Base-by-base conservation (phyloP, 495 filamentous ascomycete species). In the Umbilicaria muhlenbergii region DNA sequence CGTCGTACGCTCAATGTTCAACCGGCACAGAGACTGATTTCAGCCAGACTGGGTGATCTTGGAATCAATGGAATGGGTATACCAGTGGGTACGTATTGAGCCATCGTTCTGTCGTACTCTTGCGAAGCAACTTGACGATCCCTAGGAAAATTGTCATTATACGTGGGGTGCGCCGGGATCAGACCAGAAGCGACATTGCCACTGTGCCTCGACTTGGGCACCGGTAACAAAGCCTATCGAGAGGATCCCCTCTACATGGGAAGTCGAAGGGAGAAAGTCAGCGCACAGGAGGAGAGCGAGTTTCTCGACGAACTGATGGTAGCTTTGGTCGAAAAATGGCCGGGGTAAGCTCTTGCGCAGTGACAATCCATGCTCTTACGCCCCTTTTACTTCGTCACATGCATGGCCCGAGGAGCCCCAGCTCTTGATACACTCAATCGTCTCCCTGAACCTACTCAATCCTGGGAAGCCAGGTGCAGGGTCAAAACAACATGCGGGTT, bases 1-100 rank as follows among this genome's bases (percentile, higher is more conserved):
- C 24, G 24, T 28, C 8, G 24, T 28, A 28, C 1, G 2, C 24
- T 28, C 24, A 28, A 28, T 28, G 24, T 28, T 28, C 5, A 5
- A 1, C 5, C 24, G 6, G 24, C 24, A 28, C 24, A 28, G 1
- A 28, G 24, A 10, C 24, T 28, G 24, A 28, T 28, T 28, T 6
- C 24, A 28, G 5, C 24, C 24, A 28, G 24, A 28, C 74, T 98
- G 31, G 91, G 91, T 41, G 91, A 98, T 63, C 78, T 98, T 47
- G 91, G 91, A 49, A 80, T 98, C 45, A 94, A 95, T 60, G 91
- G 91, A 47, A 94, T 98, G 74, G 91, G 91, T 44, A 98, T 98
- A 64, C 86, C 91, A 47, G 88, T 98, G 53, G 85, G 24, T 28
- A 28, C 5, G 24, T 28, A 8, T 28, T 28, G 5, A 28, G 24